phyloP scores from a whole-genome alignment of 2,329 filamentous ascomycete species.

The Sordariomycetes sp. region DNA sequence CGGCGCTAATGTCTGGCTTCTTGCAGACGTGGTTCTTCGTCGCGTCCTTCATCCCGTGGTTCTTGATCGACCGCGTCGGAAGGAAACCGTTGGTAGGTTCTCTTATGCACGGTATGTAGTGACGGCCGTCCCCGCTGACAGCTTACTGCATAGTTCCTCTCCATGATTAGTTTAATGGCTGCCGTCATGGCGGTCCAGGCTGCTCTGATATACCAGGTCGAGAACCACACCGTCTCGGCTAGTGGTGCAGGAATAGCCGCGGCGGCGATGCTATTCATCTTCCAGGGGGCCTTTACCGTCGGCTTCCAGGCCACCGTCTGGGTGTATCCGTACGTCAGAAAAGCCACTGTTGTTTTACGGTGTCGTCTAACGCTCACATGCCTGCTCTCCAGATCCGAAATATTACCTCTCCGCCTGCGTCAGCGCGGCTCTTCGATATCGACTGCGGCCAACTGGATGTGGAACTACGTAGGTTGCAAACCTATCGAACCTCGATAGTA shows the following conservation, averaged over 20 bases:
- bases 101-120: background rate
- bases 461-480: conserved; percentile 17
- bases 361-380: background rate
- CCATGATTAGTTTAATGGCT: conserved; percentile 28
- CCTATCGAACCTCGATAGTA: conserved; percentile 1
- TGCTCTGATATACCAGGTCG: conserved; percentile 26
- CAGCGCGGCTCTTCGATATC: conserved; percentile 20
- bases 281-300: conserved; percentile 26
- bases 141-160: conserved; percentile 16
- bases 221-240: conserved; percentile 20
- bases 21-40: conserved; percentile 34
- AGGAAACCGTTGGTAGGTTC: conserved; percentile 25
- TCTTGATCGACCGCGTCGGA: conserved; percentile 34
- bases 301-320: conserved; percentile 24
- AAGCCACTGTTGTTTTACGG: background rate
- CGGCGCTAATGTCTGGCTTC: conserved; percentile 40
- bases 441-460: conserved; percentile 22
- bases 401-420: conserved; percentile 18
- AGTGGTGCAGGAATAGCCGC: conserved; percentile 24
- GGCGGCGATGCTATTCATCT: conserved; percentile 28
- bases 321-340: conserved; percentile 16
- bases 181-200: conserved; percentile 28
- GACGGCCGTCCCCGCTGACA: background rate
- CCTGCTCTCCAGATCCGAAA: conserved; percentile 15
- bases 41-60: conserved; percentile 31